A percentile compares a stretch with the other conserved stretches of the same genome.
Evolutionary conservation across 1,284 basidiomycete species (phyloP).

Genomic region (Malassezia sympodialis): DNA sequence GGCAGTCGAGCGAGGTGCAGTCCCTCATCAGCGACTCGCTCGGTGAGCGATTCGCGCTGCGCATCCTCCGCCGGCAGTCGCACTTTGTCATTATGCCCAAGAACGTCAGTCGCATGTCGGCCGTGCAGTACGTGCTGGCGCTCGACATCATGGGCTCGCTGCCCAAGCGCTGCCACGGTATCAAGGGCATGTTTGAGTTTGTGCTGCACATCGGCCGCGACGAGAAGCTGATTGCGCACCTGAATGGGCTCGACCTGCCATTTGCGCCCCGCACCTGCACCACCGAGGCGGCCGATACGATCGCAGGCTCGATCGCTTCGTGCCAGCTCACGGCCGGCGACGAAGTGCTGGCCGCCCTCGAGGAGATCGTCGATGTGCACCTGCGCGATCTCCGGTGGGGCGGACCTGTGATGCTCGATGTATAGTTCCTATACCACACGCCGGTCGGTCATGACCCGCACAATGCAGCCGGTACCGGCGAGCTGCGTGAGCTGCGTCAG

Average conservation of each 20-base stretch:
- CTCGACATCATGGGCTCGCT: conserved; percentile 23
- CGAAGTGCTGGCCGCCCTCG: conserved; percentile 30
- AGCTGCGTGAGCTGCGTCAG: conserved; percentile 71
- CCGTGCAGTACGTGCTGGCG: conserved; percentile 53
- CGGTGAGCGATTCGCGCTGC: conserved; percentile 41
- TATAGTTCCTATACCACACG: conserved; percentile 54
- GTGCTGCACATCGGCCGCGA: conserved; percentile 41
- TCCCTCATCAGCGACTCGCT: conserved; percentile 61
- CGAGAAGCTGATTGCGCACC: conserved; percentile 38
- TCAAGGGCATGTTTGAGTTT: conserved; percentile 38
- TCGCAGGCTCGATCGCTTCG: conserved; percentile 31
- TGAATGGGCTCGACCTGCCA: conserved; percentile 37
- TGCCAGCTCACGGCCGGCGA: conserved; percentile 29
- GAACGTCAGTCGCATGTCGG: conserved; percentile 68
- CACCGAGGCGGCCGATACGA: conserved; percentile 28
- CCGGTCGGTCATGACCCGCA: conserved; percentile 92
- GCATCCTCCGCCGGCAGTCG: conserved; percentile 33
- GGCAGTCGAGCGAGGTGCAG: conserved; percentile 78
- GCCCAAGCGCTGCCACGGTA: not conserved
- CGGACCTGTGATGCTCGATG: conserved; percentile 17
- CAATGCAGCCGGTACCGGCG: conserved; percentile 90
- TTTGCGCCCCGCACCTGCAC: conserved; percentile 45
- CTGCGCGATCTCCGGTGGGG: conserved; percentile 35
- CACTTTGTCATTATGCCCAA: conserved; percentile 67
- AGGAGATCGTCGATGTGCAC: conserved; percentile 34